Evolutionary conservation across 192 early-diverging fungal genomes (phyloP).

Genomic region (Coemansia sp.): DNA sequence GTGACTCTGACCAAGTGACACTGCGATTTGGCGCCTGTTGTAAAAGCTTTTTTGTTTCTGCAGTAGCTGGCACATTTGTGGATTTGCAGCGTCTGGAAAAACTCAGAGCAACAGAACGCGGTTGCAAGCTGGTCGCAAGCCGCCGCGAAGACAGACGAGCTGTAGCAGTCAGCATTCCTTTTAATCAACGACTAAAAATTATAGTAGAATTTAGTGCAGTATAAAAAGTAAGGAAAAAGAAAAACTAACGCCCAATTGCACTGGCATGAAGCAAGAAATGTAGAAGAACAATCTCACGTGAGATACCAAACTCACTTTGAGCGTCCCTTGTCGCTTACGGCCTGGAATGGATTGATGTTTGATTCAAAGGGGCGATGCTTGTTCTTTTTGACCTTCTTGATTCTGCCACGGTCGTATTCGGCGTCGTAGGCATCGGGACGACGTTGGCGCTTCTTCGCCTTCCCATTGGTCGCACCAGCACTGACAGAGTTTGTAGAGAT

Average conservation of each 20-base stretch:
- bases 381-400: conserved; percentile 71
- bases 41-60: conserved; percentile 28
- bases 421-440: conserved; percentile 64
- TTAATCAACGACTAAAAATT: not conserved
- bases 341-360: conserved; percentile 50
- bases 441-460: conserved; percentile 54
- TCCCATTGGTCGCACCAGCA: conserved; percentile 8
- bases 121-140: conserved; percentile 9
- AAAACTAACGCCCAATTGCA: conserved; percentile 5
- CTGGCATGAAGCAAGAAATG: not conserved
- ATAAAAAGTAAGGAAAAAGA: not conserved
- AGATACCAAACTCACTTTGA: conserved; percentile 1
- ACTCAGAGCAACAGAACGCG: conserved; percentile 7
- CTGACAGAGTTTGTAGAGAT: conserved; percentile 30
- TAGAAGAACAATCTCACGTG: not conserved
- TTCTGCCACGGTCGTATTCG: conserved; percentile 72
- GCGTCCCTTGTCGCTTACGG: conserved; percentile 33
- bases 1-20: conserved; percentile 72
- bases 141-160: conserved; percentile 32
- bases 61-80: conserved; percentile 18
- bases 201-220: not conserved
- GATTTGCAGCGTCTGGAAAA: conserved; percentile 39
- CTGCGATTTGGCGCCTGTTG: conserved; percentile 76
- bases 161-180: conserved; percentile 22
- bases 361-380: conserved; percentile 48